Percentiles rank a stretch among this genome's conserved stretches.
phyloP scores from a whole-genome alignment of 108 stramenopile species.

The Stephanodiscus triporus region DNA sequence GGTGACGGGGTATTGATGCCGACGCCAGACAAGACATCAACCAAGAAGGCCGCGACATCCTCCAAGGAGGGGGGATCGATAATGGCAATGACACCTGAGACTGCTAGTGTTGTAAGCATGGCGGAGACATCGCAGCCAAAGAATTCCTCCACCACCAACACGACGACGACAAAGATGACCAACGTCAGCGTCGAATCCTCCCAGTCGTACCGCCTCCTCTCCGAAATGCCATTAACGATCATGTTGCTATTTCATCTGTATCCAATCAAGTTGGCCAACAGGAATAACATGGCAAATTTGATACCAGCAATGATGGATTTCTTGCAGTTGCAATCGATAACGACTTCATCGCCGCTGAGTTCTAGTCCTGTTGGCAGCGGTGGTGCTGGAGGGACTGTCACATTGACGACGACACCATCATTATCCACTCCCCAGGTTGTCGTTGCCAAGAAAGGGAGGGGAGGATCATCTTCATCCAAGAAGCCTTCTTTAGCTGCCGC shows the following conservation, averaged over 20 bases:
- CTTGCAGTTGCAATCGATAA: constrained; percentile 45
- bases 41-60: constrained; percentile 33
- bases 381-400: background rate
- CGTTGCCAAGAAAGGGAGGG: background rate
- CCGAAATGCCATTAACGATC: constrained; percentile 91
- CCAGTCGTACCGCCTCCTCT: constrained; percentile 83
- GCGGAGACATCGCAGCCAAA: background rate
- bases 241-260: constrained; percentile 95
- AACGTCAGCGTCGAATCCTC: constrained; percentile 48
- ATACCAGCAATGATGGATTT: constrained; percentile 91
- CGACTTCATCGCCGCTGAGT: background rate
- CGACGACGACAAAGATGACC: constrained; percentile 5
- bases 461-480: background rate
- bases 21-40: background rate
- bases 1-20: too few relatives aligned
- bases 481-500: background rate
- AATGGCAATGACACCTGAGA: background rate
- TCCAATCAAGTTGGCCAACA: constrained; percentile 71
- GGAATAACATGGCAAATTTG: constrained; percentile 78
- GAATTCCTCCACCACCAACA: background rate
- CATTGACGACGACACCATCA: constrained; percentile 8
- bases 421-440: constrained; percentile 3
- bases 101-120: background rate
- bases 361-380: background rate
- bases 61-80: constrained; percentile 15